Evolutionary conservation across 1,284 basidiomycete species (phyloP).

Genomic region (Sporisorium iseilematis-ciliati): DNA sequence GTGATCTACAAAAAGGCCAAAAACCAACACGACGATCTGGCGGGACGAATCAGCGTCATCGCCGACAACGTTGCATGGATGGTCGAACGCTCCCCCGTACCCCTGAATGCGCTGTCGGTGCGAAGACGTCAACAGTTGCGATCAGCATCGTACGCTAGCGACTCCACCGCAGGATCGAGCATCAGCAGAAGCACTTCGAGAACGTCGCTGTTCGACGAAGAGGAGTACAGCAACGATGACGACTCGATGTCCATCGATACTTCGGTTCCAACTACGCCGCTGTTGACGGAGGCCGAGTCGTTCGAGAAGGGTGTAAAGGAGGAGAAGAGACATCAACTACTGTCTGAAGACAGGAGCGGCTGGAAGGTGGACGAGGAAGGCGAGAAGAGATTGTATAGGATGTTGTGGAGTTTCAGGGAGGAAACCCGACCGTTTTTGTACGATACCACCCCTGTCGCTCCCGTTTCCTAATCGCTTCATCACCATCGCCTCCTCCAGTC

Average conservation of each 20-base stretch:
- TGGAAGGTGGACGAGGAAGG: slow-evolving; percentile 32
- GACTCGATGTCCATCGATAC: slow-evolving; percentile 23
- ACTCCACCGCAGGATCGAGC: slow-evolving; percentile 9
- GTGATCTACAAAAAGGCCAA: slow-evolving; percentile 68
- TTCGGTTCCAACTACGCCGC: slow-evolving; percentile 23
- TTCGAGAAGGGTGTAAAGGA: background rate
- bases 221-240: slow-evolving; percentile 14
- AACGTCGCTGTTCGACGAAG: slow-evolving; percentile 32
- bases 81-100: slow-evolving; percentile 52
- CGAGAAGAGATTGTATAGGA: slow-evolving; percentile 24
- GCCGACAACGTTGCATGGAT: slow-evolving; percentile 68
- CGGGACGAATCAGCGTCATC: slow-evolving; percentile 62
- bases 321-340: slow-evolving; percentile 8
- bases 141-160: slow-evolving; percentile 39
- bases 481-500: background rate
- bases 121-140: slow-evolving; percentile 21
- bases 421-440: slow-evolving; percentile 36
- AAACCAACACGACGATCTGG: slow-evolving; percentile 65
- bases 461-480: too few relatives aligned
- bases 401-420: slow-evolving; percentile 37
- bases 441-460: slow-evolving; percentile 15
- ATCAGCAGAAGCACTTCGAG: slow-evolving; percentile 29
- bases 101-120: background rate
- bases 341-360: slow-evolving; percentile 17
- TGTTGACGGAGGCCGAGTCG: slow-evolving; percentile 12